Conservation (phyloP, 2,329 filamentous ascomycete species). For the Verticillium dahliae region DNA sequence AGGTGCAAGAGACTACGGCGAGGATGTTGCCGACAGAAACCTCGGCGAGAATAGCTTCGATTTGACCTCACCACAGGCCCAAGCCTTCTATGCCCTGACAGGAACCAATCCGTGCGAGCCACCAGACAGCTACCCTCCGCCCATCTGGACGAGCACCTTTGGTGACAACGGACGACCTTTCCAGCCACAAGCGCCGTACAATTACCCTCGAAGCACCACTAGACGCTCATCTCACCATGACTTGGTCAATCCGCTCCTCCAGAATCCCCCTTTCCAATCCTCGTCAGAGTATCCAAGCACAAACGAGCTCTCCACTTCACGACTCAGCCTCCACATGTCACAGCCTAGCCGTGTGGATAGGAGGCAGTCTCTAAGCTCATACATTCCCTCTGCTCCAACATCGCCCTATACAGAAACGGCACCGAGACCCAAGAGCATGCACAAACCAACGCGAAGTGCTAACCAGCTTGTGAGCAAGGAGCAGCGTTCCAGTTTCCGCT, state of each 20-base stretch:
- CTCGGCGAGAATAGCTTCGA: conserved; percentile 30
- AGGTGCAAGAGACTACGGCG: conserved; percentile 50
- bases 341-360: conserved; percentile 2
- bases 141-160: conserved; percentile 1
- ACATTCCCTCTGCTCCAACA: conserved; percentile 6
- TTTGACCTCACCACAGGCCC: conserved; percentile 24
- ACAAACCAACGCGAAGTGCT: not conserved
- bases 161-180: conserved; percentile 11
- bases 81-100: conserved; percentile 25
- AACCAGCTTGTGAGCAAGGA: not conserved
- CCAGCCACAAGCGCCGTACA: conserved; percentile 1
- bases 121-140: conserved; percentile 11
- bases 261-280: not conserved
- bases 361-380: conserved; percentile 10
- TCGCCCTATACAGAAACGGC: not conserved
- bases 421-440: conserved; percentile 1
- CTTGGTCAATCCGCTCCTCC: conserved; percentile 1
- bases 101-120: conserved; percentile 2
- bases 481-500: not conserved
- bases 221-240: not conserved
- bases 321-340: not conserved
- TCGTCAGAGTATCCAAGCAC: not conserved
- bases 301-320: not conserved
- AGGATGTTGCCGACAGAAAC: conserved; percentile 60
- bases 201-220: not conserved